These are phyloP conservation scores for Didymosphaeria variabile DNA, from an alignment of 2,329 filamentous ascomycete species.

Conservation along the genomic window DNA sequence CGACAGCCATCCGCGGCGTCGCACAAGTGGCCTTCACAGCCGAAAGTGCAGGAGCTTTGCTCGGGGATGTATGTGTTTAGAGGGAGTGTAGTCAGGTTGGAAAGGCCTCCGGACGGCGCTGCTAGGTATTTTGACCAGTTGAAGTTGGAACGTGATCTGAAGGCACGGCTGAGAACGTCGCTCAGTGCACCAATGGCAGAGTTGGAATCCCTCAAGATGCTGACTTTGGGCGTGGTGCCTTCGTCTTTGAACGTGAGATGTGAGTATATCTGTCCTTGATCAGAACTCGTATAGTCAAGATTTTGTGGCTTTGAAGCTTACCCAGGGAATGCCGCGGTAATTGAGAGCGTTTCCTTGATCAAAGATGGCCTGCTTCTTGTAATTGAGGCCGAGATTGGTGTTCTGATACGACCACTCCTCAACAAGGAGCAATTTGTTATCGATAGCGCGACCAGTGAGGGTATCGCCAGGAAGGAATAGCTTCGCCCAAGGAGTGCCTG, in stretches of 20 bases:
- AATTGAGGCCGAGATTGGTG: conserved; percentile 34
- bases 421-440: conserved; percentile 43
- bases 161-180: conserved; percentile 31
- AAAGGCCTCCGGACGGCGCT: conserved; percentile 27
- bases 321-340: conserved; percentile 48
- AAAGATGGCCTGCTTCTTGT: conserved; percentile 45
- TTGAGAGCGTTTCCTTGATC: conserved; percentile 49
- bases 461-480: conserved; percentile 47
- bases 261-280: conserved; percentile 40
- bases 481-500: conserved; percentile 46
- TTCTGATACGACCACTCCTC: conserved; percentile 46
- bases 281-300: neutral
- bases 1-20: conserved; percentile 37
- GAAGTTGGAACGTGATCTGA: conserved; percentile 40
- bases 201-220: conserved; percentile 30
- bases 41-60: conserved; percentile 40
- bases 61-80: conserved; percentile 44
- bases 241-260: conserved; percentile 38
- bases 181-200: conserved; percentile 37
- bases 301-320: conserved; percentile 17
- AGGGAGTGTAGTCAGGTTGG: conserved; percentile 28
- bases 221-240: conserved; percentile 32
- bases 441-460: conserved; percentile 37
- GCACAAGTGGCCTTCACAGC: conserved; percentile 44
- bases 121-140: conserved; percentile 42